Base-by-base conservation (phyloP, 202 grass and related monocot genomes). In the Carex arenaria region DNA sequence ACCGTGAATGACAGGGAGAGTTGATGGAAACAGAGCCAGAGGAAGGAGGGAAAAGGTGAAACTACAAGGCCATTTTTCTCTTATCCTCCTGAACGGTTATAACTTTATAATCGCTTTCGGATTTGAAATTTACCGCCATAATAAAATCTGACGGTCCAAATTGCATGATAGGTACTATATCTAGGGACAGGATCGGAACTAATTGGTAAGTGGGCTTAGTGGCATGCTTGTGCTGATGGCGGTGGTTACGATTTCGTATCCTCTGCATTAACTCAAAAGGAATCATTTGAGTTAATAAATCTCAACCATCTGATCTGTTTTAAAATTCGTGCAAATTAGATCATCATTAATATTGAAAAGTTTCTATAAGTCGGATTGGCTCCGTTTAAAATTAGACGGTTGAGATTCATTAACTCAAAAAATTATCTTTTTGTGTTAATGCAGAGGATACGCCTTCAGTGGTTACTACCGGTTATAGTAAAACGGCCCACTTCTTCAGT, bases 1-100 rank as follows among this genome's bases (percentile, higher is more conserved):
- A 74, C 51, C 70, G 70, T 75, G 72, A 55, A 53, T 54, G 71
- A 54, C 11, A 30, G 22, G 47, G 71, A 76, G 60, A 62, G 60
- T 17, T 9, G 72, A n/a, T 12, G 49, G 14, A 26, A 18, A 14
- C 49, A 55, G 49, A 32, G 14, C 5, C 15, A 28, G 51, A 11
- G 18, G 18, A 13, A 55, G 49, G 72, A 56, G 51, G 72, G 72
- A 56, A 55, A 55, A 8, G 49, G 55, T 55, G 22, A 26, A 31
- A 23, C 22, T 20, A 40, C 38, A 71, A 71, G 2, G 8, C 10
- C 43, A 2, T 12, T 43, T 40, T 45, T 11, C 10, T 51, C 9
- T 10, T 7, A 76, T 77, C 28, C 51, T 77, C 72, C 10, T 49
- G 10, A 45, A 74, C 71, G 20, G 71, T 53, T 6, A 6, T 10